Percentiles rank a stretch among this genome's conserved stretches.
These are phyloP conservation scores for Daedaleopsis sinensis DNA, from an alignment of 768 basidiomycete genomes.

Conservation along the genomic window DNA sequence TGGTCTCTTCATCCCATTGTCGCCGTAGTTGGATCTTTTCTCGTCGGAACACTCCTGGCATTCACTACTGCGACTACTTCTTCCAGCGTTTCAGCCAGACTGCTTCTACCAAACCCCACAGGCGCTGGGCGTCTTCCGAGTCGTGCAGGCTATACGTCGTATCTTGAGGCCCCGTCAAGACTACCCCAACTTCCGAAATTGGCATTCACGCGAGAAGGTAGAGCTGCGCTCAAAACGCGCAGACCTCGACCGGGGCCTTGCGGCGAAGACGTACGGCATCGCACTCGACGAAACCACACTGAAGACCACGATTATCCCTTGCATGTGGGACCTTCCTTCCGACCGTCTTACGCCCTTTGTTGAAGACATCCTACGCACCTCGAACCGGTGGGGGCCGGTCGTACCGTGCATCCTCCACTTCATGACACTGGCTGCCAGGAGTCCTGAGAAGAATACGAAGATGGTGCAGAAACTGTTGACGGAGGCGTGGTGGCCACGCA, in stretches of 20 bases:
- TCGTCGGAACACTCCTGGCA: conserved; percentile 6
- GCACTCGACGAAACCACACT: neutral
- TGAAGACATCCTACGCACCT: neutral
- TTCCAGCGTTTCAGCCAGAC: conserved; percentile 11
- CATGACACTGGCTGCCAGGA: neutral
- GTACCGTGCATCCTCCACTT: conserved; percentile 1
- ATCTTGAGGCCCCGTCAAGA: neutral
- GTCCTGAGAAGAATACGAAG: neutral
- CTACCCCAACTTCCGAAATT: neutral
- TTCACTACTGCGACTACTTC: conserved; percentile 8
- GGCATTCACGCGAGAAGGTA: neutral
- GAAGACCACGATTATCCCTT: neutral
- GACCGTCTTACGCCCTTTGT: neutral
- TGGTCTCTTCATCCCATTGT: conserved; percentile 22
- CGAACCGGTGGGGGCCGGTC: neutral
- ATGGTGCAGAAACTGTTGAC: neutral
- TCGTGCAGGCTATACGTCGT: conserved; percentile 2
- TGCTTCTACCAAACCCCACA: conserved; percentile 23
- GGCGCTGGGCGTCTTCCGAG: conserved; percentile 8
- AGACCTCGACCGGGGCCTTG: neutral
- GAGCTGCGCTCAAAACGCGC: neutral
- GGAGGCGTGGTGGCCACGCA: neutral
- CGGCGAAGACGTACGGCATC: neutral
- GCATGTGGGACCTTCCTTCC: neutral
- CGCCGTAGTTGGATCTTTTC: conserved; percentile 10